Evolutionary conservation across 2,329 filamentous ascomycete genomes (phyloP).

Genomic region (Claviceps maximensis): DNA sequence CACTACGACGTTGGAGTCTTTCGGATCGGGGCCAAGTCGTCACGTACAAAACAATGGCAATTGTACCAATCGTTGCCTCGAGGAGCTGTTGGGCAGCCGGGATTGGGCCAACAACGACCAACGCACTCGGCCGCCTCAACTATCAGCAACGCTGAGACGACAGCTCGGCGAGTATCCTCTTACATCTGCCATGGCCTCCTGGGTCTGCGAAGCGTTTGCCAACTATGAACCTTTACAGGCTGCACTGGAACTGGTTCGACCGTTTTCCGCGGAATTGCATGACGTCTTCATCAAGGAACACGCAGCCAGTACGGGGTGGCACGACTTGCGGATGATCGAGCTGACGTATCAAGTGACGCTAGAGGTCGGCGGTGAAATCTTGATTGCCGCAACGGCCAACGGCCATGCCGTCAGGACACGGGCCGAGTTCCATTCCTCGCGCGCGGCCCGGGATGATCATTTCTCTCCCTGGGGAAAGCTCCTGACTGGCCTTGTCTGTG

Average conservation of each 20-base stretch:
- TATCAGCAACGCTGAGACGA: background rate
- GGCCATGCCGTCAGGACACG: background rate
- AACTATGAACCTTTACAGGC: background rate
- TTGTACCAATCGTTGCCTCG: background rate
- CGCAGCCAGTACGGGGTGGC: background rate
- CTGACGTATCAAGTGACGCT: conserved; percentile 3
- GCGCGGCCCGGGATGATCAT: conserved; percentile 2
- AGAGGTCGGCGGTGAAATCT: conserved; percentile 1
- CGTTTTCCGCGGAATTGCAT: conserved; percentile 1
- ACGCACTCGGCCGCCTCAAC: background rate
- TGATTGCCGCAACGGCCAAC: conserved; percentile 2
- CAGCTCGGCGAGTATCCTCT: conserved; percentile 2
- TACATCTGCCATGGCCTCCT: conserved; percentile 1
- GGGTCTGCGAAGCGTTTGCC: background rate
- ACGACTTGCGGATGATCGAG: conserved; percentile 3
- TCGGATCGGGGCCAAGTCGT: background rate
- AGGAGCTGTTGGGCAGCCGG: background rate
- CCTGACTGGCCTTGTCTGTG: conserved; percentile 6
- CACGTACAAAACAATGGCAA: background rate
- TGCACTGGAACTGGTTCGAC: background rate
- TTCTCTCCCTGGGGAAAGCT: conserved; percentile 5
- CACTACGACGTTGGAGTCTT: background rate
- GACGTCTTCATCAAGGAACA: background rate
- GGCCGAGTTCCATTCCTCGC: background rate
- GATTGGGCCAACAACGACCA: background rate